These are phyloP conservation scores for Hamamelis virginiana DNA, from an alignment of 164 flowering plant species.

Conservation along the genomic window DNA sequence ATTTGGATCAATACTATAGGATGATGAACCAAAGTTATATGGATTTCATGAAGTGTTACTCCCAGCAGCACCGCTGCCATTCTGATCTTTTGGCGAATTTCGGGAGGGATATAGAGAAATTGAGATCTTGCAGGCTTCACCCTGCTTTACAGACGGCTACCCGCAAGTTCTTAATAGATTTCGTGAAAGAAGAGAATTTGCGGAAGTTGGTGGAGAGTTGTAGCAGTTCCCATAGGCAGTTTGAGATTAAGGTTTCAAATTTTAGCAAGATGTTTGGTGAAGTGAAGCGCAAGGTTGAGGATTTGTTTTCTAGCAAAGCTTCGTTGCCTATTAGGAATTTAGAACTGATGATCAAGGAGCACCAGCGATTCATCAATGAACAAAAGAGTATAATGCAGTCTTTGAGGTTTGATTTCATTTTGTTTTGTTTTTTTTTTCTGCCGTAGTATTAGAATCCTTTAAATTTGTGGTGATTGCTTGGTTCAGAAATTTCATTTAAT, in stretches of 20 bases:
- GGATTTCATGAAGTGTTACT: conserved; percentile 78
- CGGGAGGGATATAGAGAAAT: conserved; percentile 65
- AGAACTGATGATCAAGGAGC: conserved; percentile 68
- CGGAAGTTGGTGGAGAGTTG: conserved; percentile 67
- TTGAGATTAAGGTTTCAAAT: conserved; percentile 77
- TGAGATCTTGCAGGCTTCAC: conserved; percentile 69
- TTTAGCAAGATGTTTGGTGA: conserved; percentile 75
- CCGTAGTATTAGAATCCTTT: neutral
- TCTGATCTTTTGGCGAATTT: conserved; percentile 66
- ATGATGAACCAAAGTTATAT: conserved; percentile 61
- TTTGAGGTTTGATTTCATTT: conserved; percentile 59
- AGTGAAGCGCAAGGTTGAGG: conserved; percentile 76
- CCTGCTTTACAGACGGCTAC: conserved; percentile 70
- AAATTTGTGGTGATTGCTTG: neutral
- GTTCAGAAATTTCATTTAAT: too few species aligned
- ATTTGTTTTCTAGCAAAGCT: conserved; percentile 57
- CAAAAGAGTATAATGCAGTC: conserved; percentile 94
- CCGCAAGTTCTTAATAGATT: conserved; percentile 75
- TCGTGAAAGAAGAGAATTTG: conserved; percentile 85
- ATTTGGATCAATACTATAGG: conserved; percentile 69
- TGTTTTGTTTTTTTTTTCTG: too few species aligned
- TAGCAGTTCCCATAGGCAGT: conserved; percentile 72
- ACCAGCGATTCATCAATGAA: conserved; percentile 61
- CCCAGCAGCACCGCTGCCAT: conserved; percentile 71
- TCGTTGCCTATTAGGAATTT: conserved; percentile 51